Conservation (phyloP, 305 asterid genomes). For the Solanum hybrid region DNA sequence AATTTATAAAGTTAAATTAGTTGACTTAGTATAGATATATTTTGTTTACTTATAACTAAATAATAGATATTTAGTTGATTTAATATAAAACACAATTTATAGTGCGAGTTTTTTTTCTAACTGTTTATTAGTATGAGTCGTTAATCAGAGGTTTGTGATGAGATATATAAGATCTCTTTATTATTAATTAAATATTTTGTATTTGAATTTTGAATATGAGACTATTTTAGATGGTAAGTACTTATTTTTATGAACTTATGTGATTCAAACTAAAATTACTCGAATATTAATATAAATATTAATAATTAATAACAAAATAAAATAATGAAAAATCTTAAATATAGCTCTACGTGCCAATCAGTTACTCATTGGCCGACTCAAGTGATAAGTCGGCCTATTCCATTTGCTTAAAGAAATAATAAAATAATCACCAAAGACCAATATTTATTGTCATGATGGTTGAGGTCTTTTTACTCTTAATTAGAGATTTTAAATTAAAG, state of each 20-base stretch:
- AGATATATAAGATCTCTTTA: background rate
- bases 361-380: slow-evolving; percentile 22
- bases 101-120: background rate
- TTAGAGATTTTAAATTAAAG: background rate
- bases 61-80: background rate
- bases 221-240: background rate
- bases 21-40: background rate
- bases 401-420: background rate
- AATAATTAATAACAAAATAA: background rate
- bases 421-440: background rate
- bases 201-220: background rate
- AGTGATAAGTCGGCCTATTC: slow-evolving; percentile 17
- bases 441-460: background rate
- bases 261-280: background rate
- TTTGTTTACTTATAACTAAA: background rate
- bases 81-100: background rate
- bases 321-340: background rate
- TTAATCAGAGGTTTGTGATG: background rate
- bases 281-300: background rate
- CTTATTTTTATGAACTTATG: background rate
- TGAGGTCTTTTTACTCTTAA: background rate
- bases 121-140: background rate
- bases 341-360: background rate
- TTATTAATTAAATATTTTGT: background rate
- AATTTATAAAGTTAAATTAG: background rate